Evolutionary conservation across 495 filamentous ascomycete species (phyloP).

Genomic region (Mytilinidion resinicola): DNA sequence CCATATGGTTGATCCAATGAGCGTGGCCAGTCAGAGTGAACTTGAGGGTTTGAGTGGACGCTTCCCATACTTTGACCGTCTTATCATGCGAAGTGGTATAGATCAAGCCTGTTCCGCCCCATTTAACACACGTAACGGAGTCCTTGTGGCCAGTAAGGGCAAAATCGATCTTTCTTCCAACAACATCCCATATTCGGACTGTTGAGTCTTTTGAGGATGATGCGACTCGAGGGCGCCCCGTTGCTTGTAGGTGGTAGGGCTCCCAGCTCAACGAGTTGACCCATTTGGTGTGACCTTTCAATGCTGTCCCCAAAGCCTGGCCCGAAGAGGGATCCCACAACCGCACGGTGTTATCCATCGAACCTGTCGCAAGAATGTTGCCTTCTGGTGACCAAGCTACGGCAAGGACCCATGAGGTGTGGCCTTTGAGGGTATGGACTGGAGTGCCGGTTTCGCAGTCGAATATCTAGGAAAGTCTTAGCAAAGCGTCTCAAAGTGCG

Average conservation of each 20-base stretch:
- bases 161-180: conserved; percentile 68
- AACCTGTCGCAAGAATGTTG: conserved; percentile 76
- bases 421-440: conserved; percentile 80
- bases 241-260: conserved; percentile 78
- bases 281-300: conserved; percentile 91
- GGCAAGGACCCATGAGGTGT: conserved; percentile 87
- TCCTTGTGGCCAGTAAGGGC: conserved; percentile 83
- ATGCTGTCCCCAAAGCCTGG: conserved; percentile 61
- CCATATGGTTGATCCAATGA: conserved; percentile 94
- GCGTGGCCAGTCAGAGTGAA: conserved; percentile 77
- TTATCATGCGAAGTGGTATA: conserved; percentile 91
- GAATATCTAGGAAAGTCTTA: conserved; percentile 51
- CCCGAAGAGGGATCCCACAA: conserved; percentile 87
- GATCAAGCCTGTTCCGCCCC: conserved; percentile 84
- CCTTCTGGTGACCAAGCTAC: conserved; percentile 83
- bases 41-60: conserved; percentile 66
- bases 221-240: conserved; percentile 70
- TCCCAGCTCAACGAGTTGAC: conserved; percentile 87
- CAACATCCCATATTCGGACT: conserved; percentile 79
- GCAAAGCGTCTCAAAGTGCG: too few relatives aligned
- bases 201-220: conserved; percentile 90
- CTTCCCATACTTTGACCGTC: conserved; percentile 87
- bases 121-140: conserved; percentile 83
- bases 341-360: conserved; percentile 87
- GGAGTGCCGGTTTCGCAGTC: conserved; percentile 94